Evolutionary conservation across 2,329 filamentous ascomycete genomes (phyloP), one percentile per base, ranked within the genome.

Genomic region (Cordyceps cicadae): DNA sequence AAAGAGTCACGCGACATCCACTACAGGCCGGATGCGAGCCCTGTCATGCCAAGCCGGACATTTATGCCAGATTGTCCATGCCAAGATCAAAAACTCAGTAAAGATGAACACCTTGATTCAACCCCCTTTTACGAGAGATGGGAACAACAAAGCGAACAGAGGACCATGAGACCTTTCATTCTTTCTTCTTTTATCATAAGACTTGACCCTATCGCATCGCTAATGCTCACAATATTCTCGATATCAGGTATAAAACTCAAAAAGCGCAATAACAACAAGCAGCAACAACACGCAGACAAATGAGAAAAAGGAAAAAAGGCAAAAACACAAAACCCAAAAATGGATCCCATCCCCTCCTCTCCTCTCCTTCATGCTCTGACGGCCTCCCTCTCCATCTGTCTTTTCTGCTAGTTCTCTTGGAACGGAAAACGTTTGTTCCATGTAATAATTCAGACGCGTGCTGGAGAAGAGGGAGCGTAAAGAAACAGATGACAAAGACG

Each of bases 181-280:
- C 52, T 14, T 37, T 37, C 34, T 55, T 54, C 34, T 52, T 41
- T 48, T 39, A 59, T 59, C 56, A 59, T 59, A 52, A 61, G 51
- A 61, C 46, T 56, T 61, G 59, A 52, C 59, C 59, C 54, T 56
- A 52, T 61, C 59, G 54, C 59, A 61, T 61, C 59, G 59, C 59
- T 61, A 61, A 61, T 61, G 59, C 59, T 56, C 54, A 61, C 48
- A 56, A 56, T 56, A 61, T 61, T 56, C 48, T 56, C 48, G 51
- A 61, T 57, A 61, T 56, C 59, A 57, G 59, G 54, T 57, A 53
- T 52, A 61, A 46, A 49, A 26, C 57, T 41, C 29, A 29, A 39
- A 29, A 39, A 15, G 32, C 39, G 59, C 39, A 46, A 56, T n/a
- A 14, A 37, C 34, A 41, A 55, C 37, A 61, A 43, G 54, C 41